A percentile compares a stretch with the other conserved stretches of the same genome.
phyloP scores from a whole-genome alignment of 768 basidiomycete species.

The Russula vinacea region DNA sequence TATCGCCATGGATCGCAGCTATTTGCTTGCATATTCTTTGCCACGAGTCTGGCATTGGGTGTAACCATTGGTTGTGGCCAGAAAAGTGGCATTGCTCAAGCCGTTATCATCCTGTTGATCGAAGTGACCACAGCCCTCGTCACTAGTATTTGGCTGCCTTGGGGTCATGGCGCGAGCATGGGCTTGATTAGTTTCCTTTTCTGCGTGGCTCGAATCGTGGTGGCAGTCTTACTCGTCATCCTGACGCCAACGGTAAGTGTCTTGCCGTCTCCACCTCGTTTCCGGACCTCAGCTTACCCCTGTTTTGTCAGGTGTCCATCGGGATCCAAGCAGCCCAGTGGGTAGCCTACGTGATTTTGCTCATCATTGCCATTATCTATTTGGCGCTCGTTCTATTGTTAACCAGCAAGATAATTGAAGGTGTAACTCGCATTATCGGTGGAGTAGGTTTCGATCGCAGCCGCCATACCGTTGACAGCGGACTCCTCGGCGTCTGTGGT shows the following conservation, averaged over 20 bases:
- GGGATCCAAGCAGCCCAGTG: slow-evolving; percentile 79
- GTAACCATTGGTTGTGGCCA: slow-evolving; percentile 88
- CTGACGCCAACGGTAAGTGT: slow-evolving; percentile 71
- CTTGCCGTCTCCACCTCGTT: background rate
- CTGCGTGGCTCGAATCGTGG: slow-evolving; percentile 84
- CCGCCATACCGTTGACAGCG: slow-evolving; percentile 74
- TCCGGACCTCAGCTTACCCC: slow-evolving; percentile 22
- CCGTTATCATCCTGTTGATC: slow-evolving; percentile 82
- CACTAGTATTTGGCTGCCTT: slow-evolving; percentile 93
- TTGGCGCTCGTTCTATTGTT: slow-evolving; percentile 81
- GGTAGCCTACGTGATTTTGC: slow-evolving; percentile 90
- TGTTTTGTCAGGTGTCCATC: slow-evolving; percentile 66
- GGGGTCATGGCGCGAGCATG: slow-evolving; percentile 97
- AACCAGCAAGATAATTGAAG: slow-evolving; percentile 81
- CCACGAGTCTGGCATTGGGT: slow-evolving; percentile 78
- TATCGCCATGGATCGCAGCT: slow-evolving; percentile 89
- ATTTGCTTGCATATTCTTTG: slow-evolving; percentile 78
- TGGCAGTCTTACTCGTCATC: slow-evolving; percentile 87
- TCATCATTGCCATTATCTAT: slow-evolving; percentile 80
- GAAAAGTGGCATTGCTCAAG: slow-evolving; percentile 85
- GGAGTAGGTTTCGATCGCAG: slow-evolving; percentile 82
- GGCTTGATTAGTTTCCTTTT: slow-evolving; percentile 92
- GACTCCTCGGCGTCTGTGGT: slow-evolving; percentile 80
- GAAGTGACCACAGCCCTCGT: slow-evolving; percentile 85
- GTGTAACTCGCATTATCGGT: slow-evolving; percentile 70